Percentiles rank a stretch among this genome's conserved stretches.
Evolutionary conservation across 176 grass and related monocot genomes (phyloP).

Genomic region (Leersia perrieri): DNA sequence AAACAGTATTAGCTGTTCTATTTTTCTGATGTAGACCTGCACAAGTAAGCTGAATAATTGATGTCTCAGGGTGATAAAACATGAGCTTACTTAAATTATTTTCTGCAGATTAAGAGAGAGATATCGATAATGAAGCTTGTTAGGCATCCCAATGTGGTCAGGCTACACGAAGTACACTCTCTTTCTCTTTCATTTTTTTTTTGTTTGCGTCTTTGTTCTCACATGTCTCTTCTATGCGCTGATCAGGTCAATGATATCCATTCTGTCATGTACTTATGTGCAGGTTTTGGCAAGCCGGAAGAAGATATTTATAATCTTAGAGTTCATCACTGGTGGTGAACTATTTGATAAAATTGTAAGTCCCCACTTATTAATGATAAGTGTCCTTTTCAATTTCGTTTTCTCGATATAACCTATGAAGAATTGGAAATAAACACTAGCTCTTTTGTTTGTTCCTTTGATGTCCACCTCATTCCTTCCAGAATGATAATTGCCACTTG

Average conservation of each 20-base stretch:
- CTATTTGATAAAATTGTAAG: conserved; percentile 98
- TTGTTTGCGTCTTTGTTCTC: conserved; percentile 1
- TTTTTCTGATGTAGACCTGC: not conserved
- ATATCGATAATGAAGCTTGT: conserved; percentile 99
- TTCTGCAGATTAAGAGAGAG: conserved; percentile 89
- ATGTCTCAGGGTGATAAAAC: not conserved
- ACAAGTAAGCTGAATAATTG: conserved; percentile 13
- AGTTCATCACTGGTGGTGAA: conserved; percentile 97
- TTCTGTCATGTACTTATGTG: conserved; percentile 51
- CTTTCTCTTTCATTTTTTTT: not conserved
- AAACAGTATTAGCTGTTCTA: not conserved
- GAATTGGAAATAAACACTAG: not conserved
- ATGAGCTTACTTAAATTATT: not conserved
- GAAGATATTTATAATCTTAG: conserved; percentile 98
- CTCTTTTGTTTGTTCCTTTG: conserved; percentile 14
- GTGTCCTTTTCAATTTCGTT: conserved; percentile 14
- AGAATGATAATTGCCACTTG: not conserved
- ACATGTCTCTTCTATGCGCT: not conserved
- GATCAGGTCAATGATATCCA: not conserved
- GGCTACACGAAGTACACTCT: conserved; percentile 67
- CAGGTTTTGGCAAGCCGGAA: conserved; percentile 95
- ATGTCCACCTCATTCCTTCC: not conserved
- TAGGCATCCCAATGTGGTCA: conserved; percentile 93
- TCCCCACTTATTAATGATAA: conserved; percentile 18
- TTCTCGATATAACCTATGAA: conserved; percentile 20